Evolutionary conservation across 2,329 filamentous ascomycete species (phyloP).

Genomic region (Fusarium miscanthi): DNA sequence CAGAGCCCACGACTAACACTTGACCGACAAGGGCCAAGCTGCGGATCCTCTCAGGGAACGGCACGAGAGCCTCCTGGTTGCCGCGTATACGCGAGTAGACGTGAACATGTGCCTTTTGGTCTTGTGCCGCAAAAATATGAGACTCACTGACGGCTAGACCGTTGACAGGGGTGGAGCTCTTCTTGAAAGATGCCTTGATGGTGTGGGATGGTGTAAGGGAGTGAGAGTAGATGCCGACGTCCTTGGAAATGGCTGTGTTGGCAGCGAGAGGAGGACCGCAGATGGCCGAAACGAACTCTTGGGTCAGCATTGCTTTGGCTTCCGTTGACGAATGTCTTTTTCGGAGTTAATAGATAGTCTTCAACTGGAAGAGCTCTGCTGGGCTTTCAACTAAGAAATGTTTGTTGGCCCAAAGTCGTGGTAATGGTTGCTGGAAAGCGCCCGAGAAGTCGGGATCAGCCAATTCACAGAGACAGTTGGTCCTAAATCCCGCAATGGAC

Average conservation of each 20-base stretch:
- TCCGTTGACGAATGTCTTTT: background rate
- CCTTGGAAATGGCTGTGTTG: constrained; percentile 75
- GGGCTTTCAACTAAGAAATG: constrained; percentile 25
- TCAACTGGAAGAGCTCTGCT: constrained; percentile 4
- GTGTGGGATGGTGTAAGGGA: constrained; percentile 80
- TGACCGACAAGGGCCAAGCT: constrained; percentile 79
- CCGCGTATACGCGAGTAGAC: constrained; percentile 87
- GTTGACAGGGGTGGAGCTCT: constrained; percentile 83
- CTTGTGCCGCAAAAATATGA: constrained; percentile 91
- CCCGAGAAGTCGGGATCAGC: constrained; percentile 11
- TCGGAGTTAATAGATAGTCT: background rate
- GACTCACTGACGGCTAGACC: constrained; percentile 82
- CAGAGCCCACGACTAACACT: constrained; percentile 82
- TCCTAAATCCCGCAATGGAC: background rate
- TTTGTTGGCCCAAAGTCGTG: constrained; percentile 12
- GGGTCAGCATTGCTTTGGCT: constrained; percentile 63
- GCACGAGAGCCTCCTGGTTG: constrained; percentile 88
- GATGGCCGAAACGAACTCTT: constrained; percentile 69
- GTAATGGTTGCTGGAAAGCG: background rate
- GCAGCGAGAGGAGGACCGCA: constrained; percentile 67
- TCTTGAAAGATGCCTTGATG: constrained; percentile 87
- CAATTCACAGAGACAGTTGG: constrained; percentile 10
- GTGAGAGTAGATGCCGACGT: constrained; percentile 89
- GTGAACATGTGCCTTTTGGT: constrained; percentile 91
- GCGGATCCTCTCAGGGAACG: constrained; percentile 87